Evolutionary conservation across 1,139 yeast species (phyloP).

Genomic region (Pichia sp.): DNA sequence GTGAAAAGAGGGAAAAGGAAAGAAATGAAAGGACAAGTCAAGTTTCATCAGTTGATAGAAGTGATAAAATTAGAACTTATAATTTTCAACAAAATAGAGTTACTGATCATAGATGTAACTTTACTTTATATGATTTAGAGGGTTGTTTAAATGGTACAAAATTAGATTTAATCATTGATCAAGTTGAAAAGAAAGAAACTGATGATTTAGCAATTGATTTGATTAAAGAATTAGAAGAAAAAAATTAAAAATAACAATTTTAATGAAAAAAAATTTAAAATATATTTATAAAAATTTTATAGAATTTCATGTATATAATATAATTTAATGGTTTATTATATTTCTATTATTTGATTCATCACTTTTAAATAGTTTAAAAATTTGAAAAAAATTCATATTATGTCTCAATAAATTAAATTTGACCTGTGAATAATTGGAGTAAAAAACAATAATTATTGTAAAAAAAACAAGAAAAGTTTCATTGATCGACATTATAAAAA

Average conservation of each 20-base stretch:
- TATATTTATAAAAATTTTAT: no score
- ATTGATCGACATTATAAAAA: no score
- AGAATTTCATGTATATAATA: no score
- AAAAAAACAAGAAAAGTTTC: no score
- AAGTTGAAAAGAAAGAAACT: constrained; percentile 42
- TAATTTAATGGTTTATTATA: no score
- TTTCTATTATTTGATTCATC: no score
- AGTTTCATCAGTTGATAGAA: constrained; percentile 81
- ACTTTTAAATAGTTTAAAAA: no score
- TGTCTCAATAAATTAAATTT: no score
- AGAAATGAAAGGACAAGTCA: constrained; percentile 69
- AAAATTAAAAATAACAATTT: background rate
- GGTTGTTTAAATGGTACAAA: constrained; percentile 72
- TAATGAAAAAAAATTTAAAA: no score
- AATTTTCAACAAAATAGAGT: constrained; percentile 88
- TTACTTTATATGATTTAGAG: constrained; percentile 67
- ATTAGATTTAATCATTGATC: constrained; percentile 58
- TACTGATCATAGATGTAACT: constrained; percentile 90
- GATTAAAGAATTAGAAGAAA: constrained; percentile 21
- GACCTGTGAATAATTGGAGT: no score
- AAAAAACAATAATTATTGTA: no score
- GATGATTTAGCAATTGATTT: constrained; percentile 39
- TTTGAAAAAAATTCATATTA: no score
- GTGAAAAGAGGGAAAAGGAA: constrained; percentile 59
- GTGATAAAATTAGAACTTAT: constrained; percentile 91